Percentiles rank a stretch among this genome's conserved stretches.
phyloP scores from a whole-genome alignment of 495 filamentous ascomycete genomes.

The Neurospora sp. region DNA sequence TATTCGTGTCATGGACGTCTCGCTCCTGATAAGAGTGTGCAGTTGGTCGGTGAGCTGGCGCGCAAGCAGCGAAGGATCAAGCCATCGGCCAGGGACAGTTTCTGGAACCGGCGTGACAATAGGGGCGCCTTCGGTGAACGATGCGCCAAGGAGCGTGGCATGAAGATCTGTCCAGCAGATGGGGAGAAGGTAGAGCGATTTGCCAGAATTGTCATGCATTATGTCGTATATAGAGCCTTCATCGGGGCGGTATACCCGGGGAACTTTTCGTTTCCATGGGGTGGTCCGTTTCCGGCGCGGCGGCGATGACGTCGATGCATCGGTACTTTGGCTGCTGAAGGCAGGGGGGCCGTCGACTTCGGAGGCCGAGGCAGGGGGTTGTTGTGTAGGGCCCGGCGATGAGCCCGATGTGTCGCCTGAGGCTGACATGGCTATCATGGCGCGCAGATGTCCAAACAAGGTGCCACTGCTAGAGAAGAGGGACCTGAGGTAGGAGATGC shows the following conservation, averaged over 20 bases:
- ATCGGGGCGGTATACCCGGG: slow-evolving; percentile 15
- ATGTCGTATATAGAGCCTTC: slow-evolving; percentile 38
- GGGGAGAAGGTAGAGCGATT: slow-evolving; percentile 29
- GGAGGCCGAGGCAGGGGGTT: not conserved
- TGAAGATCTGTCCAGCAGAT: slow-evolving; percentile 40
- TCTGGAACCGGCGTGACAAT: slow-evolving; percentile 24
- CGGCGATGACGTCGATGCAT: not conserved
- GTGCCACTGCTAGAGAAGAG: slow-evolving; percentile 15
- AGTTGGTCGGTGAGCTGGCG: slow-evolving; percentile 20
- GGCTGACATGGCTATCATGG: slow-evolving; percentile 22
- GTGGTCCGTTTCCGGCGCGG: slow-evolving; percentile 1
- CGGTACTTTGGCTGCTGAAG: not conserved
- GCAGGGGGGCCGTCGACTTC: slow-evolving; percentile 1
- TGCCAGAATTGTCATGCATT: slow-evolving; percentile 32
- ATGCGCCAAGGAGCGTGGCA: slow-evolving; percentile 25
- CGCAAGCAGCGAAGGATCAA: slow-evolving; percentile 19
- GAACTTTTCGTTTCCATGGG: not conserved
- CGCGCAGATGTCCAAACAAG: slow-evolving; percentile 23
- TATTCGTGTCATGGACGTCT: not conserved
- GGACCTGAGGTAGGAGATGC: slow-evolving; percentile 9
- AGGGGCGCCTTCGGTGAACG: slow-evolving; percentile 24
- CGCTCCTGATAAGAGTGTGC: slow-evolving; percentile 18
- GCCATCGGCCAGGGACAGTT: slow-evolving; percentile 2
- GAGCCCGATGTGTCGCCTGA: slow-evolving; percentile 7
- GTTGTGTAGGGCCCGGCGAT: not conserved